Percentiles rank a stretch among this genome's conserved stretches.
phyloP scores from a whole-genome alignment of 805 yeast species.

The Schizosaccharomyces lindneri region DNA sequence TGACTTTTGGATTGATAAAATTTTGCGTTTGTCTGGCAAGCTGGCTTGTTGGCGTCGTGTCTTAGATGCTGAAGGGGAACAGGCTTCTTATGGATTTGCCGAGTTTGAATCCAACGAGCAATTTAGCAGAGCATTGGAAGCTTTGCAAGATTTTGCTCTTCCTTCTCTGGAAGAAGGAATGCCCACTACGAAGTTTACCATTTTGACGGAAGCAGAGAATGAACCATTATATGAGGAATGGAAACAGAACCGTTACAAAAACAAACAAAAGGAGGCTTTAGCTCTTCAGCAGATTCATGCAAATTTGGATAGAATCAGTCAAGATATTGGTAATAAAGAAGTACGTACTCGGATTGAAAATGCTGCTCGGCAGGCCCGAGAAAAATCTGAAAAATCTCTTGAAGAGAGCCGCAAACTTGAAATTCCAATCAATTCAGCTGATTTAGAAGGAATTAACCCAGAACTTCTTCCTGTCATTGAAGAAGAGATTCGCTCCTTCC shows the following conservation, averaged over 20 bases:
- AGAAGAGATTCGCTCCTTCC: conserved; percentile 7
- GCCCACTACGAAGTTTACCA: neutral
- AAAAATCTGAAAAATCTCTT: neutral
- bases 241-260: neutral
- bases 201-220: neutral
- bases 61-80: conserved; percentile 5
- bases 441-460: conserved; percentile 7
- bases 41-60: conserved; percentile 6
- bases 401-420: neutral
- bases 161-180: conserved; percentile 4
- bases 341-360: neutral
- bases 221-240: neutral
- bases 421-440: conserved; percentile 5
- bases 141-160: conserved; percentile 4
- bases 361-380: conserved; percentile 1
- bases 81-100: conserved; percentile 6
- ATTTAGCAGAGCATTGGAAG: conserved; percentile 4
- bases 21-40: conserved; percentile 5
- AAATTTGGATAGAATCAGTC: neutral
- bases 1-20: conserved; percentile 8
- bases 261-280: neutral
- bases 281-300: neutral
- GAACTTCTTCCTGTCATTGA: conserved; percentile 7
- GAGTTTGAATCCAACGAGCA: conserved; percentile 6
- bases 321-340: neutral